These are phyloP conservation scores for Lipomyces japonicus DNA, from an alignment of 805 yeast genomes.

Conservation along the genomic window DNA sequence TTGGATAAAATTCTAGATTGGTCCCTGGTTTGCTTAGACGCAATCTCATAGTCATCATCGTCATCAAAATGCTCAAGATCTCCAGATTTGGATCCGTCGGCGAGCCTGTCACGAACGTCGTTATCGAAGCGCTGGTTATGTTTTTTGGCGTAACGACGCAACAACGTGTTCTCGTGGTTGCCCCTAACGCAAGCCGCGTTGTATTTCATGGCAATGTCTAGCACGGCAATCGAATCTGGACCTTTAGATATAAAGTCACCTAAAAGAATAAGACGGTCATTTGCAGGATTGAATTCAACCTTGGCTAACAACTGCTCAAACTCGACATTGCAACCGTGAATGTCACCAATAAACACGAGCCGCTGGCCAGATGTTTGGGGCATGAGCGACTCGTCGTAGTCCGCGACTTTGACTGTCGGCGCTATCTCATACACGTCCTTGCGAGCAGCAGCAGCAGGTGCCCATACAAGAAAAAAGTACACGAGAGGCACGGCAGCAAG, in stretches of 20 bases:
- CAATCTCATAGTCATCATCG: constrained; percentile 25
- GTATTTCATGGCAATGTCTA: constrained; percentile 59
- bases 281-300: constrained; percentile 44
- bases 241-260: constrained; percentile 91
- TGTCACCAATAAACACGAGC: constrained; percentile 74
- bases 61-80: constrained; percentile 34
- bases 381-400: constrained; percentile 12
- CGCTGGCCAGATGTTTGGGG: constrained; percentile 35
- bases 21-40: background rate
- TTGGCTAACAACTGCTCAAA: constrained; percentile 52
- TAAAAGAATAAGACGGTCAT: constrained; percentile 61
- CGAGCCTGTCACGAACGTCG: constrained; percentile 27
- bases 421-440: constrained; percentile 9
- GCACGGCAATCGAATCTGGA: constrained; percentile 62
- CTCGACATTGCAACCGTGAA: constrained; percentile 72
- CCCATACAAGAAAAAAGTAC: constrained; percentile 11
- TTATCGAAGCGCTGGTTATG: constrained; percentile 44
- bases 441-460: constrained; percentile 13
- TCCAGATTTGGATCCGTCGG: constrained; percentile 24
- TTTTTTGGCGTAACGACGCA: constrained; percentile 59
- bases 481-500: constrained; percentile 6
- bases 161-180: constrained; percentile 75
- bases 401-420: constrained; percentile 25
- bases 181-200: constrained; percentile 76
- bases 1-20: background rate